Conservation (phyloP, 495 filamentous ascomycete genomes). For the Letharia columbiana region DNA sequence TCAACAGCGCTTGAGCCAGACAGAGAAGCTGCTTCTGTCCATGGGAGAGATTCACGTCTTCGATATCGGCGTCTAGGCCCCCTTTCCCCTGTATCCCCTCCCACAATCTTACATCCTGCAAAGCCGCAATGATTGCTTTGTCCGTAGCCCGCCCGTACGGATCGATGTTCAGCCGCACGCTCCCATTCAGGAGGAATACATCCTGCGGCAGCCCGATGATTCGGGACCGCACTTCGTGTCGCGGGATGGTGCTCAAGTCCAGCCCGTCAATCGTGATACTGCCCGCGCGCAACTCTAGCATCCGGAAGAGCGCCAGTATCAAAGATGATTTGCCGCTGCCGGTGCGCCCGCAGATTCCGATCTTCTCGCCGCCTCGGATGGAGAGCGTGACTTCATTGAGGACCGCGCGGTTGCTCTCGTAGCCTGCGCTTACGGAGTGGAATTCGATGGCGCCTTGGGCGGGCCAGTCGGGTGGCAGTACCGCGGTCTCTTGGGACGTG, state of each 20-base stretch:
- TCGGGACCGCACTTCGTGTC: conserved; percentile 39
- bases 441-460: conserved; percentile 45
- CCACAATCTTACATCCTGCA: conserved; percentile 43
- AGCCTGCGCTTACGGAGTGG: conserved; percentile 34
- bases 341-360: conserved; percentile 37
- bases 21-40: conserved; percentile 59
- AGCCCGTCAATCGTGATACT: conserved; percentile 41
- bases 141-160: conserved; percentile 30
- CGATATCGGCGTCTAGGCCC: conserved; percentile 43
- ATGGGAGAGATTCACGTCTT: conserved; percentile 44
- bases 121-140: conserved; percentile 36
- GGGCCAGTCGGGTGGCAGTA: conserved; percentile 42
- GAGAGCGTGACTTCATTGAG: conserved; percentile 43
- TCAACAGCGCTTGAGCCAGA: conserved; percentile 52
- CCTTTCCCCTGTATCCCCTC: conserved; percentile 42
- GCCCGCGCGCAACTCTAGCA: conserved; percentile 39
- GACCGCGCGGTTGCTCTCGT: conserved; percentile 32
- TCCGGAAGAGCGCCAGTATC: conserved; percentile 45
- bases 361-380: conserved; percentile 48
- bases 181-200: conserved; percentile 44
- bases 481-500: conserved; percentile 33
- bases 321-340: conserved; percentile 43
- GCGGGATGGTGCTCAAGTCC: conserved; percentile 40
- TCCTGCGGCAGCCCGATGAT: conserved; percentile 51
- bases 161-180: conserved; percentile 41